Evolutionary conservation across 2,329 filamentous ascomycete species (phyloP), one percentile per base, ranked within the genome.

Genomic region (Aspergillus fructus): DNA sequence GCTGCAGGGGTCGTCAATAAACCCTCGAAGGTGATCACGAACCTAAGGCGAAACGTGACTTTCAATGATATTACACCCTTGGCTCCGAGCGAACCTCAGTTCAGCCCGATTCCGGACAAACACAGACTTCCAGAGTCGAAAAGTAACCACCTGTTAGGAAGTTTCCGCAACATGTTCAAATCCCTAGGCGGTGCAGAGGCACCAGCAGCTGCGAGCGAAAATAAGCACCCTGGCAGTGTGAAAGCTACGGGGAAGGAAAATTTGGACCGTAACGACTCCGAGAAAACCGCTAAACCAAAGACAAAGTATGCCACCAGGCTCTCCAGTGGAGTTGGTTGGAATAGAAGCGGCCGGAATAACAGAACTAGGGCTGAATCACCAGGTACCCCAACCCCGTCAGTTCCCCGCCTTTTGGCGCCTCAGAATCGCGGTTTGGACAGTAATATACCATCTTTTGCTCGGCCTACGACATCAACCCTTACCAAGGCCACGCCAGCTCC

Each of bases 101-200:
- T 9, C 9, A 3, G 17, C 7, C 49, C 50, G 21, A 34, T 24
- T 11, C 30, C 15, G 19, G 30, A 40, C 15, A 49, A 33, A 41
- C 15, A 39, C 21, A 58, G 23, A 23, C 19, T 59, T 9, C 53
- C 58, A n/a, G 61, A 62, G 9, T 58, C 63, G 1, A 58, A 47
- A 30, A 59, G 60, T 47, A 62, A 37, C 17, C 54, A 61, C 13
- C 58, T 60, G 33, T 34, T 62, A 13, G 64, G 52, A 23, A 59
- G 62, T 23, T 58, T 67, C 47, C 64, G 63, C 4, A 64, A 55
- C 49, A 66, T 67, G 2, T 63, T 66, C 53, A 65, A 62, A 40
- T 37, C 52, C 37, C 60, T 59, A 21, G 34, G 27, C 19, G 21
- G 34, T 8, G 21, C 42, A n/a, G 37, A 56, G 3, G 39, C 11